A percentile compares a stretch with the other conserved stretches of the same genome.
Evolutionary conservation across 371 early-diverging fungal genomes (phyloP).

Genomic region (Smittium mucronatum): DNA sequence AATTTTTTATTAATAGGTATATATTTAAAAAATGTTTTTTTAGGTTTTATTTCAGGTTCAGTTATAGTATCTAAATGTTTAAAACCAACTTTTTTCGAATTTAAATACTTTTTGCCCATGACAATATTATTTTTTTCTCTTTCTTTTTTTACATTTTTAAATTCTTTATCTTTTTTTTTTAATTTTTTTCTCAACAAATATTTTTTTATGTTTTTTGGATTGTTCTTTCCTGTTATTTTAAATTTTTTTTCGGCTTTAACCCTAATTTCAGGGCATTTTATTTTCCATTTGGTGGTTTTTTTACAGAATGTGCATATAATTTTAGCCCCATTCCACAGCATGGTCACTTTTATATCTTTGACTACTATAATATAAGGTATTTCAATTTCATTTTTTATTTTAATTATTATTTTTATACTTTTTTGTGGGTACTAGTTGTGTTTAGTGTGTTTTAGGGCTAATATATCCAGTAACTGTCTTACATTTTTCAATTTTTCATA

Average conservation of each 20-base stretch:
- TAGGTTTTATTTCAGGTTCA: not conserved
- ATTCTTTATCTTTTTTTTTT: not conserved
- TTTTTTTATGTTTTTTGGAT: not conserved
- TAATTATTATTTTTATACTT: not conserved
- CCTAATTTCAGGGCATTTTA: not conserved
- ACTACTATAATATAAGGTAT: not conserved
- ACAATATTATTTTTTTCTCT: not conserved
- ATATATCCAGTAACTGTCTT: not conserved
- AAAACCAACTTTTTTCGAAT: not conserved
- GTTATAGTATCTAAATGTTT: not conserved
- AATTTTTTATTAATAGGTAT: not conserved
- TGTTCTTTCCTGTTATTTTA: not conserved
- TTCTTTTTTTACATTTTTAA: not conserved
- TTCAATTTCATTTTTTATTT: not conserved
- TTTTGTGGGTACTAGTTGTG: not conserved
- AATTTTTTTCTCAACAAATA: not conserved
- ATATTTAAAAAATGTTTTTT: not conserved
- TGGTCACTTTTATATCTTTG: not conserved
- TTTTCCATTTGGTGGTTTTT: not conserved
- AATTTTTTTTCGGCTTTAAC: not conserved
- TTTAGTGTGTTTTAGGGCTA: not conserved
- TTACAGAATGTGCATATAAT: not conserved
- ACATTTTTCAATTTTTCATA: not conserved
- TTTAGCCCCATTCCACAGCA: not conserved
- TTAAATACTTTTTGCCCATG: not conserved